These are phyloP conservation scores for Magnaporthiopsis poae DNA, from an alignment of 2,329 filamentous ascomycete genomes.

Conservation along the genomic window DNA sequence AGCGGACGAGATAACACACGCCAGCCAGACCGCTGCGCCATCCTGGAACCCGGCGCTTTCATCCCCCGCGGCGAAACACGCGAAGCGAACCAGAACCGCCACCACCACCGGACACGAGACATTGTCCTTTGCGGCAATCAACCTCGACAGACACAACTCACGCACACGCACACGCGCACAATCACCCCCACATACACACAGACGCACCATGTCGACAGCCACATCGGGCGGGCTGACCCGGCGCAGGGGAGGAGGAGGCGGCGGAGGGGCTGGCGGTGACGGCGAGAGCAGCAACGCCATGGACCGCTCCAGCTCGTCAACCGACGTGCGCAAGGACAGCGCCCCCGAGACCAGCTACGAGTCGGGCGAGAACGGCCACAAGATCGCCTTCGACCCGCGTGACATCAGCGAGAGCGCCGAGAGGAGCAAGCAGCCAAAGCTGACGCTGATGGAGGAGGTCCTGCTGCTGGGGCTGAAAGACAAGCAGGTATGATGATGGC, in stretches of 20 bases:
- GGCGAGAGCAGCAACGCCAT: slow-evolving; percentile 44
- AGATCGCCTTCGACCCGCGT: slow-evolving; percentile 93
- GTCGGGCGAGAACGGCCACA: slow-evolving; percentile 89
- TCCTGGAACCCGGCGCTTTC: neutral
- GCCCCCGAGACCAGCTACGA: slow-evolving; percentile 76
- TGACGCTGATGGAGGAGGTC: slow-evolving; percentile 98
- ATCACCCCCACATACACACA: neutral
- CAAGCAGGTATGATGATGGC: slow-evolving; percentile 64
- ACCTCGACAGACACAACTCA: neutral
- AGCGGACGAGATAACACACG: neutral
- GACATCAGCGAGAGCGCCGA: slow-evolving; percentile 96
- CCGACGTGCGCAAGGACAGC: slow-evolving; percentile 41
- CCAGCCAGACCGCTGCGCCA: neutral
- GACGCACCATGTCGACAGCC: slow-evolving; percentile 22
- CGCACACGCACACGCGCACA: too few species aligned
- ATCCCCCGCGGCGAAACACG: neutral
- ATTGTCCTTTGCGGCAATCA: neutral
- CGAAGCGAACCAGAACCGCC: neutral
- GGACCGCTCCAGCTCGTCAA: slow-evolving; percentile 46
- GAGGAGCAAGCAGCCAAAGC: slow-evolving; percentile 92
- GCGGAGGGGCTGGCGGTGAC: slow-evolving; percentile 41
- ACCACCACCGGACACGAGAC: neutral
- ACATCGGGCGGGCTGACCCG: slow-evolving; percentile 47
- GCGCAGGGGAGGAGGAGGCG: slow-evolving; percentile 58
- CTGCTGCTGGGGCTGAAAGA: slow-evolving; percentile 92